A percentile compares a stretch with the other conserved stretches of the same genome.
Conservation (phyloP, 1,139 yeast species). For the Wickerhamiella pararugosa region DNA sequence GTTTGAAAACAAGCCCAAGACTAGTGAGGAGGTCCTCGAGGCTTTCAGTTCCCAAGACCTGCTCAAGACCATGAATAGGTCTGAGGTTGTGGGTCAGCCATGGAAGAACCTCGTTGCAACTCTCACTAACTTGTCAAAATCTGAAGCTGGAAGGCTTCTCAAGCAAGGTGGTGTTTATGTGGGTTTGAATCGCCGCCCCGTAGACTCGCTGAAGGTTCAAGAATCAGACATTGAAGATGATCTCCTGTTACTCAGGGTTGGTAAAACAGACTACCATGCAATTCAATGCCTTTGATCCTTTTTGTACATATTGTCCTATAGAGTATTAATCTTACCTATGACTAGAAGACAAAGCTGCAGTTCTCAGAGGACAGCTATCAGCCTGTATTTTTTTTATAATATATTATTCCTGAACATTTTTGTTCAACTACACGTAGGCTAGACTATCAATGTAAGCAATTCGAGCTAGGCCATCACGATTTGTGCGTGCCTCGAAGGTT, state of each 20-base stretch:
- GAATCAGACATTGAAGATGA: slow-evolving; percentile 37
- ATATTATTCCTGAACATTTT: too few relatives aligned
- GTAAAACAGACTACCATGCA: slow-evolving; percentile 33
- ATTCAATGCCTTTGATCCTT: slow-evolving; percentile 3
- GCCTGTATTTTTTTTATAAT: too few relatives aligned
- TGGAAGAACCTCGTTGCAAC: slow-evolving; percentile 26
- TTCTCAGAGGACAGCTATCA: too few relatives aligned
- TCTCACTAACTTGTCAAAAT: slow-evolving; percentile 32
- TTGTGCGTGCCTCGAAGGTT: too few relatives aligned
- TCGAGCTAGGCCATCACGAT: too few relatives aligned
- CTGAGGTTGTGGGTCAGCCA: slow-evolving; percentile 26
- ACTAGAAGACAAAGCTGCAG: too few relatives aligned
- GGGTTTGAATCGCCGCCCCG: slow-evolving; percentile 47
- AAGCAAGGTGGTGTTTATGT: slow-evolving; percentile 58
- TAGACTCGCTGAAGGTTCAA: slow-evolving; percentile 36
- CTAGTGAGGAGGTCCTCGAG: slow-evolving; percentile 39
- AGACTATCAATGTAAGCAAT: too few relatives aligned
- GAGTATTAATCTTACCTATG: too few relatives aligned
- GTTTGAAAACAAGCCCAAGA: slow-evolving; percentile 37
- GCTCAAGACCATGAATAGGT: slow-evolving; percentile 29
- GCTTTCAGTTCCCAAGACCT: slow-evolving; percentile 53
- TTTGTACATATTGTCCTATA: neutral
- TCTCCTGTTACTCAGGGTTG: slow-evolving; percentile 53
- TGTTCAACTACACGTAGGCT: too few relatives aligned
- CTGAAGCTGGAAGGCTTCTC: slow-evolving; percentile 49